phyloP scores from a whole-genome alignment of 345 rosid genomes.

The Populus deltoides region DNA sequence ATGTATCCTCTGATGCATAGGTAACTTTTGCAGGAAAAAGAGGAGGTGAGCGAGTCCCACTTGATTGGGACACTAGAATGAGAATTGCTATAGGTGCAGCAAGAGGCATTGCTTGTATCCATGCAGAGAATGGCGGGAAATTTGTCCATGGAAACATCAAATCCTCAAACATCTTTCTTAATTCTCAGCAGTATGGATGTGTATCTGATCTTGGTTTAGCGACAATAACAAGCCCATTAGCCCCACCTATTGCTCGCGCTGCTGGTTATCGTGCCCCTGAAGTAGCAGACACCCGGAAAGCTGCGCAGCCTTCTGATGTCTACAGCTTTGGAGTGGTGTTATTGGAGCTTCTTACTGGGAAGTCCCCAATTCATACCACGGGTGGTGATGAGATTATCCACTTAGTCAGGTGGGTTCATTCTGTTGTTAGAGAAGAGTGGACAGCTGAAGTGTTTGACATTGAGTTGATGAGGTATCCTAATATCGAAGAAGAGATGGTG shows the following conservation, averaged over 20 bases:
- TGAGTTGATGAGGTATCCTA: slow-evolving; percentile 80
- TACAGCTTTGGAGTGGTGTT: slow-evolving; percentile 95
- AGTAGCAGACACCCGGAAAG: slow-evolving; percentile 86
- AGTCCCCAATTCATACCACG: slow-evolving; percentile 78
- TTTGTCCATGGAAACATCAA: slow-evolving; percentile 91
- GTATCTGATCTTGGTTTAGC: slow-evolving; percentile 85
- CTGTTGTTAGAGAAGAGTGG: slow-evolving; percentile 98
- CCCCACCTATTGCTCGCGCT: slow-evolving; percentile 77
- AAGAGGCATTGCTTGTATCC: slow-evolving; percentile 73
- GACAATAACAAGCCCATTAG: slow-evolving; percentile 67
- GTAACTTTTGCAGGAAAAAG: slow-evolving; percentile 44
- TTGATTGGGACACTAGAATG: slow-evolving; percentile 85
- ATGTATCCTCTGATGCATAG: slow-evolving; percentile 5
- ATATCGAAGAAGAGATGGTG: slow-evolving; percentile 97
- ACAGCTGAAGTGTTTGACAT: slow-evolving; percentile 95
- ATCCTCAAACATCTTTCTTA: slow-evolving; percentile 85
- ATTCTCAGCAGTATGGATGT: slow-evolving; percentile 56
- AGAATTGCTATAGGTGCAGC: slow-evolving; percentile 84
- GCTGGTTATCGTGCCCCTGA: slow-evolving; percentile 96
- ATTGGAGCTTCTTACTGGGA: slow-evolving; percentile 90
- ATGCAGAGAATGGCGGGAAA: slow-evolving; percentile 62
- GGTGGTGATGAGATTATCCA: slow-evolving; percentile 87
- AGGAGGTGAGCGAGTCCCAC: slow-evolving; percentile 62
- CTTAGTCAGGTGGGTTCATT: slow-evolving; percentile 96
- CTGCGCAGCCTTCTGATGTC: slow-evolving; percentile 82